A percentile compares a stretch with the other conserved stretches of the same genome.
Conservation (phyloP, 2,329 filamentous ascomycete species). For the Apiospora marii region DNA sequence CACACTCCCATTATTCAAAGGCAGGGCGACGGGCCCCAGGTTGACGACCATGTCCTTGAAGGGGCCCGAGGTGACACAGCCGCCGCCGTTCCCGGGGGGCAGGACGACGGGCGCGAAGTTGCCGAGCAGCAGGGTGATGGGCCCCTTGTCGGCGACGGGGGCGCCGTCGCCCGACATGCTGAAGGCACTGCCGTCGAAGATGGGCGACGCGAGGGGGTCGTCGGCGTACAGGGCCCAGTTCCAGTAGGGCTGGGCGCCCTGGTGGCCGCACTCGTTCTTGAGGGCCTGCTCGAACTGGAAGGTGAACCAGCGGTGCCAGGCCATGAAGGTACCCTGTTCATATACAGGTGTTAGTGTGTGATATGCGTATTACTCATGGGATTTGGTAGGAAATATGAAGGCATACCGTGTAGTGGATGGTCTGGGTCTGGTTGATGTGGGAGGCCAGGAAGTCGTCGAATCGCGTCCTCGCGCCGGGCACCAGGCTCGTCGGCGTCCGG, state of each 20-base stretch:
- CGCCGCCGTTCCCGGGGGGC: slow-evolving; percentile 56
- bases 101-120: slow-evolving; percentile 33
- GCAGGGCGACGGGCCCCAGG: slow-evolving; percentile 39
- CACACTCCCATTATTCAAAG: slow-evolving; percentile 30
- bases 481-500: slow-evolving; percentile 29
- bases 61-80: slow-evolving; percentile 55
- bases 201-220: slow-evolving; percentile 48
- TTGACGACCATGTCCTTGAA: slow-evolving; percentile 44
- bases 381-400: not conserved
- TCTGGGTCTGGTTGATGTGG: slow-evolving; percentile 36
- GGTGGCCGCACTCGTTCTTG: slow-evolving; percentile 35
- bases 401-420: slow-evolving; percentile 32
- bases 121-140: slow-evolving; percentile 26
- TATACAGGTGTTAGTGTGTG: not conserved
- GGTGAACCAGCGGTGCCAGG: slow-evolving; percentile 36
- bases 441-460: slow-evolving; percentile 40
- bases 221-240: slow-evolving; percentile 49
- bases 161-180: slow-evolving; percentile 52
- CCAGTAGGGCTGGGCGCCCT: slow-evolving; percentile 43
- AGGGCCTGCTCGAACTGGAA: slow-evolving; percentile 36
- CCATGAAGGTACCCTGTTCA: slow-evolving; percentile 33
- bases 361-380: too few relatives aligned
- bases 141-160: slow-evolving; percentile 30
- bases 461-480: slow-evolving; percentile 34
- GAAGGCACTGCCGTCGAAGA: slow-evolving; percentile 57